Conservation (phyloP, 768 basidiomycete genomes). For the Rhizopogon salebrosus region DNA sequence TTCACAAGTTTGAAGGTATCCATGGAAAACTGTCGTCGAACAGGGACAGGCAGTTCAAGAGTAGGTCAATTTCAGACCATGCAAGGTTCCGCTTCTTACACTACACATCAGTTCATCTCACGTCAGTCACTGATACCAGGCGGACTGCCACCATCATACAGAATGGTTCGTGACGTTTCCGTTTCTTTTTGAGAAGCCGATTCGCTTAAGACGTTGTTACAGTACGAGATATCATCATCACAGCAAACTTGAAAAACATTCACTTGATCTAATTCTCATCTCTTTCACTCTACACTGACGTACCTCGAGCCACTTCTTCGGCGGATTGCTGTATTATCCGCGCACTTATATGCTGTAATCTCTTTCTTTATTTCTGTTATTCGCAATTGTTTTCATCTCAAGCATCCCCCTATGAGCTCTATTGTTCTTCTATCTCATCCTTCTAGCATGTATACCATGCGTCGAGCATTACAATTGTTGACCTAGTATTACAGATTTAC, state of each 20-base stretch:
- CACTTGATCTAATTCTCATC: slow-evolving; percentile 24
- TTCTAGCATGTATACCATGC: slow-evolving; percentile 2
- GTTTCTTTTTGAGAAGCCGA: not conserved
- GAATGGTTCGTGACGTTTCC: slow-evolving; percentile 43
- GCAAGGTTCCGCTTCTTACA: slow-evolving; percentile 6
- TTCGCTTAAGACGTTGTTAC: slow-evolving; percentile 5
- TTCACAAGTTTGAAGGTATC: slow-evolving; percentile 63
- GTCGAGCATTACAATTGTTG: not conserved
- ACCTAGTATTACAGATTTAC: slow-evolving; percentile 1
- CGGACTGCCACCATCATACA: slow-evolving; percentile 70
- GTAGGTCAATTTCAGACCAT: slow-evolving; percentile 35
- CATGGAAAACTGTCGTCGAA: slow-evolving; percentile 67
- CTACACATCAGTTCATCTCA: slow-evolving; percentile 57
- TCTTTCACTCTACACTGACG: not conserved
- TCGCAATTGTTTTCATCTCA: slow-evolving; percentile 1
- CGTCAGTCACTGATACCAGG: slow-evolving; percentile 77
- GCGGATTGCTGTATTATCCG: slow-evolving; percentile 1
- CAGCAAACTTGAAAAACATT: slow-evolving; percentile 57
- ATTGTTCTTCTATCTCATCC: slow-evolving; percentile 4
- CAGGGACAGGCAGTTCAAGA: slow-evolving; percentile 66
- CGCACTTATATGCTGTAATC: slow-evolving; percentile 1
- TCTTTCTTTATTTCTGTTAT: slow-evolving; percentile 6
- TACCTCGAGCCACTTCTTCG: not conserved
- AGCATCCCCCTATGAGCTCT: slow-evolving; percentile 3
- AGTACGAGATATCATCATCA: slow-evolving; percentile 72